Percentiles rank a stretch among this genome's conserved stretches.
These are phyloP conservation scores for Podaxis sp. DNA, from an alignment of 768 basidiomycete species.

Conservation along the genomic window DNA sequence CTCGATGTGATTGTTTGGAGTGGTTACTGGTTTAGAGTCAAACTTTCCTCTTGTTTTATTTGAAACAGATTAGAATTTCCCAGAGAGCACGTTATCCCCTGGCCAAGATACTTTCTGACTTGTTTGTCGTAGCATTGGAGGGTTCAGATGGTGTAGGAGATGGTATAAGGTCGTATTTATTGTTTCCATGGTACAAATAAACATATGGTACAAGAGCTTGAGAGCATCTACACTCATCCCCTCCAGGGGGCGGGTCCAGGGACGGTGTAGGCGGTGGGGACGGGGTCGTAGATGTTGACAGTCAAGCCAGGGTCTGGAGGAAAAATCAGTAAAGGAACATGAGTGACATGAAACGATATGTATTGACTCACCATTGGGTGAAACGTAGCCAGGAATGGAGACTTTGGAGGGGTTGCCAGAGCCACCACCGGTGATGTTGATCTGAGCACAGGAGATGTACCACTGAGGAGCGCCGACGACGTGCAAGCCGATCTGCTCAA, in stretches of 20 bases:
- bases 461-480: conserved; percentile 40
- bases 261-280: conserved; percentile 23
- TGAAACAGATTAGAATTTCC: neutral
- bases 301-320: conserved; percentile 22
- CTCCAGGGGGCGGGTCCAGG: conserved; percentile 18
- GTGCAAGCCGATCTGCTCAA: conserved; percentile 45
- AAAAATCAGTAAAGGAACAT: neutral
- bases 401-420: conserved; percentile 40
- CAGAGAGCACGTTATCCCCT: neutral
- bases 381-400: conserved; percentile 45
- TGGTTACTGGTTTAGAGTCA: neutral
- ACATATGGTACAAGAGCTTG: neutral
- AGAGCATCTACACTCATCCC: conserved; percentile 5
- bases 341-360: neutral
- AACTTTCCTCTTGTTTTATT: neutral
- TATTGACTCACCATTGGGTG: conserved; percentile 24
- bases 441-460: conserved; percentile 46
- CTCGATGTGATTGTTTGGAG: neutral
- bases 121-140: neutral
- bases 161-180: neutral
- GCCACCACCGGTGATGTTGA: conserved; percentile 39
- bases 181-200: neutral
- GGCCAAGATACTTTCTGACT: neutral
- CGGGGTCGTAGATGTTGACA: conserved; percentile 24
- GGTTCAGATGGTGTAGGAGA: neutral